These are phyloP conservation scores for Cladosporium halotolerans DNA, from an alignment of 2,329 filamentous ascomycete species.

Conservation along the genomic window DNA sequence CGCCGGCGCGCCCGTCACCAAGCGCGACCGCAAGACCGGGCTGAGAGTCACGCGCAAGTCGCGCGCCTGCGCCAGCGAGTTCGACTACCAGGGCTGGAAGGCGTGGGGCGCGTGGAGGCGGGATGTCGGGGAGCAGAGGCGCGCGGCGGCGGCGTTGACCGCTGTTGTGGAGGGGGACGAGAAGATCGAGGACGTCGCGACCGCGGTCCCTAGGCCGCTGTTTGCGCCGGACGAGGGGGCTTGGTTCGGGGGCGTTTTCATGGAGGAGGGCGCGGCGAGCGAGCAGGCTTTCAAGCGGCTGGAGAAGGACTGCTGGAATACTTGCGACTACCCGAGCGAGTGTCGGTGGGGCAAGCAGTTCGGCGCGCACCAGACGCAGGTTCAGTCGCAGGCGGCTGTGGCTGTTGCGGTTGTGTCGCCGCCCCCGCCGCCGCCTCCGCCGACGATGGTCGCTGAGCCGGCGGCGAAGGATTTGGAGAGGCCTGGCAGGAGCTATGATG, in stretches of 20 bases:
- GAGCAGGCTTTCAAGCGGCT: not conserved
- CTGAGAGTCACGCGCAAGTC: slow-evolving; percentile 28
- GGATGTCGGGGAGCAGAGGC: slow-evolving; percentile 18
- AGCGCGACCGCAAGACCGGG: slow-evolving; percentile 26
- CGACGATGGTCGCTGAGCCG: not conserved
- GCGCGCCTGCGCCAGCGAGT: slow-evolving; percentile 44
- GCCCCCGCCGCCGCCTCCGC: not conserved
- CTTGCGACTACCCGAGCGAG: slow-evolving; percentile 42
- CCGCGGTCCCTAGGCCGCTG: slow-evolving; percentile 2
- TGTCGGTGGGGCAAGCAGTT: slow-evolving; percentile 37
- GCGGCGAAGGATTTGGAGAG: slow-evolving; percentile 1
- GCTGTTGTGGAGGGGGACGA: slow-evolving; percentile 8
- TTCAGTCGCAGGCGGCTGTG: slow-evolving; percentile 13
- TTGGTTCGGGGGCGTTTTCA: slow-evolving; percentile 19
- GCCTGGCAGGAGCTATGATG: slow-evolving; percentile 9
- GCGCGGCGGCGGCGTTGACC: slow-evolving; percentile 19
- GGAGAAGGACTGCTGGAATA: slow-evolving; percentile 38
- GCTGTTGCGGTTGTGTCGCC: slow-evolving; percentile 2
- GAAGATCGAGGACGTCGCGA: not conserved
- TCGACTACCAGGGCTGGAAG: slow-evolving; percentile 50
- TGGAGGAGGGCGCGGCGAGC: slow-evolving; percentile 8
- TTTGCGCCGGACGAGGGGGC: slow-evolving; percentile 1
- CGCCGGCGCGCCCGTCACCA: slow-evolving; percentile 38
- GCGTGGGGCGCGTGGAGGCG: slow-evolving; percentile 40
- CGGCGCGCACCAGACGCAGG: slow-evolving; percentile 16